A percentile compares a stretch with the other conserved stretches of the same genome.
Conservation (phyloP, 257 asterid genomes). For the Nicotiana obtusifolia region DNA sequence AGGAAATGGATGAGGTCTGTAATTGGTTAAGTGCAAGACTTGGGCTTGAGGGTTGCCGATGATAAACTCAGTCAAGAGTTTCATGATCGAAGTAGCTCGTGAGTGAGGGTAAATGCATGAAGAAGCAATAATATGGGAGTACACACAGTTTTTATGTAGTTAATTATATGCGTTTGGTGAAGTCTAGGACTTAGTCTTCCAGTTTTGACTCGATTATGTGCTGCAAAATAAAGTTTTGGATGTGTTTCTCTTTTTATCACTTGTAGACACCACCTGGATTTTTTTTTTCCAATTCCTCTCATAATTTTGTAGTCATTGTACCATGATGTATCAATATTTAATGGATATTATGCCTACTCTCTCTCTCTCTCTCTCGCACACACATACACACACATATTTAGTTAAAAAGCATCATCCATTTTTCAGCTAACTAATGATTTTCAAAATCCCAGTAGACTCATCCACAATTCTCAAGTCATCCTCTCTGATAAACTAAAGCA, state of each 20-base stretch:
- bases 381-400: neutral
- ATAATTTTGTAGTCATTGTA: constrained; percentile 12
- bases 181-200: constrained; percentile 9
- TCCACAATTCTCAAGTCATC: neutral
- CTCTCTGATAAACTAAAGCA: neutral
- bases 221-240: constrained; percentile 17
- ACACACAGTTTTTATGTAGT: constrained; percentile 19
- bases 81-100: constrained; percentile 5
- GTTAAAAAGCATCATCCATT: neutral
- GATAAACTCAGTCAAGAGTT: neutral
- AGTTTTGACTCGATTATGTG: constrained; percentile 10
- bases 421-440: neutral
- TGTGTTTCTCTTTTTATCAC: constrained; percentile 5
- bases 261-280: neutral
- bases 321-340: neutral
- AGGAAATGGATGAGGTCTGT: constrained; percentile 90
- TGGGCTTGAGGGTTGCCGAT: constrained; percentile 41
- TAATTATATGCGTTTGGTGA: constrained; percentile 8
- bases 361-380: neutral
- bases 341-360: neutral
- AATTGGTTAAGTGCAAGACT: constrained; percentile 58
- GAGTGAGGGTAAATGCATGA: constrained; percentile 13
- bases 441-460: neutral
- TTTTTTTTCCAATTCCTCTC: constrained; percentile 11
- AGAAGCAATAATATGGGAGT: constrained; percentile 30